Conservation (phyloP, 306 rosid species). For the Myrica gale region DNA sequence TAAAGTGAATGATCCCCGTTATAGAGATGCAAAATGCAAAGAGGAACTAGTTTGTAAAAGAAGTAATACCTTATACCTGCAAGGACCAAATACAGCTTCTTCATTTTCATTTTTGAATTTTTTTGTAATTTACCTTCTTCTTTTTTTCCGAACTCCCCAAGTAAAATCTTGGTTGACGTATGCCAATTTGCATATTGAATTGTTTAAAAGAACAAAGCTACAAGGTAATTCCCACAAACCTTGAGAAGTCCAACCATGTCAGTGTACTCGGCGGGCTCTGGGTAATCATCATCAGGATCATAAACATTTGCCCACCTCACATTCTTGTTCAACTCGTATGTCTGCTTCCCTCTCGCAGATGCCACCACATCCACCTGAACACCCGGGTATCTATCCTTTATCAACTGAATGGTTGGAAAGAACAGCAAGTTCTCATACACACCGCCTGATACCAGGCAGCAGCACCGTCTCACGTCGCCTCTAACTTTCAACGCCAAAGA, state of each 20-base stretch:
- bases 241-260: conserved; percentile 74
- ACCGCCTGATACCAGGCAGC: conserved; percentile 78
- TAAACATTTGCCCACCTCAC: conserved; percentile 78
- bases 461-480: conserved; percentile 85
- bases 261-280: conserved; percentile 76
- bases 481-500: conserved; percentile 62
- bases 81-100: background rate
- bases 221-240: conserved; percentile 38
- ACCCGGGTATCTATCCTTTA: conserved; percentile 85
- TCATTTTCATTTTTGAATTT: no score
- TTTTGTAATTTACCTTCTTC: background rate
- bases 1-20: background rate
- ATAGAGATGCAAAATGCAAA: background rate
- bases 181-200: no score
- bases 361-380: conserved; percentile 66
- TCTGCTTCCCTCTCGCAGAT: conserved; percentile 70
- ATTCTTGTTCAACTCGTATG: conserved; percentile 78
- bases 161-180: no score
- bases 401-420: conserved; percentile 69
- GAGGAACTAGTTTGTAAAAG: background rate
- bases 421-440: conserved; percentile 79
- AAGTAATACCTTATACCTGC: background rate
- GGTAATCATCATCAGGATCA: conserved; percentile 66
- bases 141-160: background rate
- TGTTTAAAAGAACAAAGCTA: no score